phyloP scores from a whole-genome alignment of 352 stramenopile genomes.

The Globisporangium emineosum region DNA sequence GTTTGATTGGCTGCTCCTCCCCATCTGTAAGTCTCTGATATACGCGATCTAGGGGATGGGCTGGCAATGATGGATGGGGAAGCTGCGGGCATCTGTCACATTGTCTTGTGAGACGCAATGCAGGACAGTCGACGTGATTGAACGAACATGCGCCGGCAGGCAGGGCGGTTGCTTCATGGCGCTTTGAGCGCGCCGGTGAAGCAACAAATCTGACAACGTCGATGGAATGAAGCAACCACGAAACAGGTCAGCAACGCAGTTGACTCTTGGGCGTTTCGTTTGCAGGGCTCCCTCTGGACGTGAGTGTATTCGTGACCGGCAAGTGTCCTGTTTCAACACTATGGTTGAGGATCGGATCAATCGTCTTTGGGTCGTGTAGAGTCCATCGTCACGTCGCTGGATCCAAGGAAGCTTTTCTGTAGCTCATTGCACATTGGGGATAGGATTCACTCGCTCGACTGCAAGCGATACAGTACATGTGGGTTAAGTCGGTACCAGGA shows the following conservation, averaged over 20 bases:
- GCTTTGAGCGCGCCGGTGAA: background rate
- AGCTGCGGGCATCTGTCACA: constrained; percentile 8
- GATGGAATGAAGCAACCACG: background rate
- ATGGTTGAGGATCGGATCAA: background rate
- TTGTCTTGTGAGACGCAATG: background rate
- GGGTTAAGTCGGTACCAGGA: background rate
- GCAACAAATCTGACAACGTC: background rate
- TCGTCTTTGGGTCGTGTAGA: background rate
- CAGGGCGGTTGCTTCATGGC: background rate
- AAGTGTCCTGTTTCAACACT: background rate
- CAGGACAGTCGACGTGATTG: background rate
- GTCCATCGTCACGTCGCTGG: background rate
- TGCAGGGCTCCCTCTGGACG: background rate
- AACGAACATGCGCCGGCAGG: background rate
- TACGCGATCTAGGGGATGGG: constrained; percentile 8
- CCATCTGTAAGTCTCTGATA: constrained; percentile 1
- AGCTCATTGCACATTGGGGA: background rate
- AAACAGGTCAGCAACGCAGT: too few relatives aligned
- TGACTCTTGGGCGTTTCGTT: too few relatives aligned
- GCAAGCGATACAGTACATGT: background rate
- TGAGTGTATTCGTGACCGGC: background rate
- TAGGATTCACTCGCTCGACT: background rate
- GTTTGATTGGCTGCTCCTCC: constrained; percentile 2
- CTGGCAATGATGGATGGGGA: constrained; percentile 4
- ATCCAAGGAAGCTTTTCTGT: background rate